Conservation (phyloP, 495 filamentous ascomycete genomes). For the Lasiosphaeria ovina region DNA sequence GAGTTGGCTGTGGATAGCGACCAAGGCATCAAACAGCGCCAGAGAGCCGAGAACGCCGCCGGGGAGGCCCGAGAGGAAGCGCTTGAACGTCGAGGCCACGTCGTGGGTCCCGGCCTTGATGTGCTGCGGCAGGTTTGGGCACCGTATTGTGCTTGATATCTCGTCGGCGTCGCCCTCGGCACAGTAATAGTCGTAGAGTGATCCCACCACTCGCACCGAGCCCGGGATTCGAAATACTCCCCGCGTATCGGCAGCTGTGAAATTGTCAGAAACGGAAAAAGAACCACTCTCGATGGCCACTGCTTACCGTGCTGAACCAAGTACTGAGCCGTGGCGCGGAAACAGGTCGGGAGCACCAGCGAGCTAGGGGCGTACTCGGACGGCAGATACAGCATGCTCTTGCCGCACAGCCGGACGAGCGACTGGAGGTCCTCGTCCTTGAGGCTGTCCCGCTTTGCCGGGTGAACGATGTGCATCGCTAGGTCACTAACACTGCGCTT, state of each 20-base stretch:
- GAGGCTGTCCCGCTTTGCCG: slow-evolving; percentile 52
- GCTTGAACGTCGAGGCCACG: slow-evolving; percentile 71
- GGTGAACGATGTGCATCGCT: slow-evolving; percentile 46
- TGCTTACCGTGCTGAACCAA: slow-evolving; percentile 63
- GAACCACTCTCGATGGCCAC: not conserved
- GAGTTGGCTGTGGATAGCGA: slow-evolving; percentile 59
- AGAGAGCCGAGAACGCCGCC: slow-evolving; percentile 71
- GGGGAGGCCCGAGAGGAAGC: slow-evolving; percentile 65
- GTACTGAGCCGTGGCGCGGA: slow-evolving; percentile 67
- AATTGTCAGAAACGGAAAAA: slow-evolving; percentile 20
- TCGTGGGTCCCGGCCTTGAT: slow-evolving; percentile 60
- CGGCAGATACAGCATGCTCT: slow-evolving; percentile 66
- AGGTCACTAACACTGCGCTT: slow-evolving; percentile 52
- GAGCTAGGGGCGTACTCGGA: slow-evolving; percentile 61
- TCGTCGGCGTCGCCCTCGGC: slow-evolving; percentile 47
- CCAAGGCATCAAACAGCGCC: slow-evolving; percentile 62
- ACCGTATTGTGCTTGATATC: slow-evolving; percentile 52
- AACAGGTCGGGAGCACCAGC: slow-evolving; percentile 68
- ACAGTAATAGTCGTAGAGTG: slow-evolving; percentile 63
- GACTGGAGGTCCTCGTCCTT: slow-evolving; percentile 61
- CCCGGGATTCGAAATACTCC: slow-evolving; percentile 68
- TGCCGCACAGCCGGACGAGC: slow-evolving; percentile 70
- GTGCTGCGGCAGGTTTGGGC: slow-evolving; percentile 53
- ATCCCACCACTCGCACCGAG: slow-evolving; percentile 50
- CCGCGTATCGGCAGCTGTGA: slow-evolving; percentile 43